These are phyloP conservation scores for Ophiocordyceps camponoti-rufipedis DNA, from an alignment of 2,329 filamentous ascomycete species.

Conservation along the genomic window DNA sequence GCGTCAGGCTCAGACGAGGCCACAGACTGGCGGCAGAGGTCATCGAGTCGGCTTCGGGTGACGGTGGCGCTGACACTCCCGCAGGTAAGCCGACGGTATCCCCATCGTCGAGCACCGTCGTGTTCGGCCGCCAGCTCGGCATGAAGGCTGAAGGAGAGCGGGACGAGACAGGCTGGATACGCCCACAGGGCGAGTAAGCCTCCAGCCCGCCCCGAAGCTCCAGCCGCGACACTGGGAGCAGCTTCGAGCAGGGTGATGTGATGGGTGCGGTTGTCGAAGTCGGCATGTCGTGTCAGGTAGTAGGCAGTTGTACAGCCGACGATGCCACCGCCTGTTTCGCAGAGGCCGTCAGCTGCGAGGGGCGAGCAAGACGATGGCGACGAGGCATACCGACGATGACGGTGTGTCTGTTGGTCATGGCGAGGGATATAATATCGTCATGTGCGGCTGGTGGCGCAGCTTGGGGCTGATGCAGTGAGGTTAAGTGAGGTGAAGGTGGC, in stretches of 20 bases:
- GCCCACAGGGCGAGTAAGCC: conserved; percentile 84
- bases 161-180: conserved; percentile 69
- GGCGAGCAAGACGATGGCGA: conserved; percentile 2
- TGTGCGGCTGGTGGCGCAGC: too few relatives aligned
- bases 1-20: background rate
- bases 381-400: conserved; percentile 26
- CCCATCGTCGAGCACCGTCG: conserved; percentile 62
- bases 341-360: conserved; percentile 1
- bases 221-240: conserved; percentile 62
- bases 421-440: too few relatives aligned
- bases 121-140: conserved; percentile 72
- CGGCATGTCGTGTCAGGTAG: conserved; percentile 71
- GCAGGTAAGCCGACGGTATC: conserved; percentile 64
- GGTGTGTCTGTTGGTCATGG: conserved; percentile 23
- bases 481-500: too few relatives aligned
- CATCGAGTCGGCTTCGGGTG: conserved; percentile 15
- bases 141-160: conserved; percentile 70
- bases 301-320: conserved; percentile 88
- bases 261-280: conserved; percentile 57
- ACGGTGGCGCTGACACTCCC: conserved; percentile 34
- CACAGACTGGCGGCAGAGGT: conserved; percentile 6
- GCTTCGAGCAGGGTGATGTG: conserved; percentile 79
- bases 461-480: too few relatives aligned
- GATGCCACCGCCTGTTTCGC: conserved; percentile 58
- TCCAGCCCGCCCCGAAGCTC: conserved; percentile 86